Base-by-base conservation (phyloP, 2,329 filamentous ascomycete species). In the Penicillium olsonii region DNA sequence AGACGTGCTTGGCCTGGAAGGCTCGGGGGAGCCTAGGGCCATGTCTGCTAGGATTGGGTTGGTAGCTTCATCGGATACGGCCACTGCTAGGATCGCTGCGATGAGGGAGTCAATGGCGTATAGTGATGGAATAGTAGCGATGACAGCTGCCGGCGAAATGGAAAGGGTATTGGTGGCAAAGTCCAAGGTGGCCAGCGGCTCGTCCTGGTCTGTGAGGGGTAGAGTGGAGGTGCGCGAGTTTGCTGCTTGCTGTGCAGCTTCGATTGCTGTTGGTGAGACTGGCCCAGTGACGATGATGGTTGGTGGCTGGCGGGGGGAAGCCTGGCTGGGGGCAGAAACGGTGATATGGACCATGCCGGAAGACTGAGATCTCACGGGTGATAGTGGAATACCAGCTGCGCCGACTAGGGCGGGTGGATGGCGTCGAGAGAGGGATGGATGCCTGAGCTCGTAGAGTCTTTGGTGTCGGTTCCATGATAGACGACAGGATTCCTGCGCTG, bases 31-130 rank as follows among this genome's bases (percentile, higher is more conserved):
- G 2, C 59, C 54, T 10, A 71, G 51, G 4, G 60, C 52, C 63
- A 75, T 73, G 24, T 67, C 64, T 4, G 65, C 68, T 4, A 77
- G 55, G 5, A 73, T 62, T 0, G 64, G 64, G 20, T 69, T 74
- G 1, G 69, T 74, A 11, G 60, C 55, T 45, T 72, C 64, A 42
- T 78, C 75, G 1, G 73, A 70, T 44, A 75, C 66, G 1, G 74
- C 74, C 14, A 77, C 70, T 2, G 73, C 68, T 15, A 79, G 58
- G 7, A 78, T 64, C 4, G 75, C 71, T 2, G 74, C 70, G 37
- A 79, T 61, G 11, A 78, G 58, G 5, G 74, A 73, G 53, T 79
- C 76, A 29, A 78, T 72, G 7, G 73, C 71, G 50, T 78, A 78
- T 24, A 77, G 57, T 6, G 74, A 76, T 1, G 74, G 73, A 8